Percentiles rank a stretch among this genome's conserved stretches.
Conservation (phyloP, 805 yeast species). For the Dipodascus albidus region DNA sequence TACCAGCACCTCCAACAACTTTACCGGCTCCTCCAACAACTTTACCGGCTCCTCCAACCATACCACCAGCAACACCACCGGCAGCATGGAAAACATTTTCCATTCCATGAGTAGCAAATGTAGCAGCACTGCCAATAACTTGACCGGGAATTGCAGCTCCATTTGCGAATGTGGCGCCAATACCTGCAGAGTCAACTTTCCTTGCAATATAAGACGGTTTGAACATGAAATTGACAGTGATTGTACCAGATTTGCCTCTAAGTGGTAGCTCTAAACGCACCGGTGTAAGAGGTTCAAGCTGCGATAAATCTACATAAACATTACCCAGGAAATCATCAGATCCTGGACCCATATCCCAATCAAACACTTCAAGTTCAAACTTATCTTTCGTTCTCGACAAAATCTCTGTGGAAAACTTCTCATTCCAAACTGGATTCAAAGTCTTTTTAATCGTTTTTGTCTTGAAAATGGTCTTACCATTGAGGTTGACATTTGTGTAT, state of each 20-base stretch:
- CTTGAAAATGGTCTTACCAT: slow-evolving; percentile 56
- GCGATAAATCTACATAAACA: slow-evolving; percentile 43
- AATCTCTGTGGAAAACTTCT: slow-evolving; percentile 44
- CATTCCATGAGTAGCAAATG: slow-evolving; percentile 34
- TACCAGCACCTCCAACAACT: slow-evolving; percentile 7
- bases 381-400: slow-evolving; percentile 50
- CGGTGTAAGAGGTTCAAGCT: slow-evolving; percentile 48
- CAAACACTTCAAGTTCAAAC: slow-evolving; percentile 50
- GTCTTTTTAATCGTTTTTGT: slow-evolving; percentile 79
- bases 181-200: slow-evolving; percentile 15
- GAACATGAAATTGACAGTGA: slow-evolving; percentile 49
- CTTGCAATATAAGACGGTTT: slow-evolving; percentile 51
- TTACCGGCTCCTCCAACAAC: slow-evolving; percentile 27
- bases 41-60: slow-evolving; percentile 30
- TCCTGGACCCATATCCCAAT: slow-evolving; percentile 91
- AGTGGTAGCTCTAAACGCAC: slow-evolving; percentile 42
- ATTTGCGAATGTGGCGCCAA: slow-evolving; percentile 12
- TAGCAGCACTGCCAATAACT: slow-evolving; percentile 40
- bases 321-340: slow-evolving; percentile 74
- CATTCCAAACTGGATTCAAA: slow-evolving; percentile 84
- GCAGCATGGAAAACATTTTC: slow-evolving; percentile 11
- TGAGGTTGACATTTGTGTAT: slow-evolving; percentile 55
- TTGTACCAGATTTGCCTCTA: slow-evolving; percentile 46
- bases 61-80: slow-evolving; percentile 28
- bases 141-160: slow-evolving; percentile 25